phyloP scores from a whole-genome alignment of 495 filamentous ascomycete genomes.

The Xylaria palmicola region DNA sequence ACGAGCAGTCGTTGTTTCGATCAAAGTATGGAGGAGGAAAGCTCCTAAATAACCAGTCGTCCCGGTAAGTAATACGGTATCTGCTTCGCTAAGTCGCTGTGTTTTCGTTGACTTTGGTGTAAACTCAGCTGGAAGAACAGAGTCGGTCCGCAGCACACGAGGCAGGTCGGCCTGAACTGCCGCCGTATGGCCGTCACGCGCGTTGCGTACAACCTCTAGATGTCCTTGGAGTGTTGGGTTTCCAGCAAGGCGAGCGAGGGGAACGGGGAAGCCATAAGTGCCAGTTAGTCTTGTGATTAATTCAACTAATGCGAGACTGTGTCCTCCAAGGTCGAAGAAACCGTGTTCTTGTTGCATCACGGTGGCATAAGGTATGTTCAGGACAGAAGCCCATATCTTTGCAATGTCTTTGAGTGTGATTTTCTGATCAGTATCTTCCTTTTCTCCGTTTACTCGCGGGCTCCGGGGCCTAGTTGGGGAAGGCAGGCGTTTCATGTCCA shows the following conservation, averaged over 20 bases:
- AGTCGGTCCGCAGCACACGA: conserved; percentile 57
- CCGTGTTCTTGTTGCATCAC: conserved; percentile 58
- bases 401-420: conserved; percentile 57
- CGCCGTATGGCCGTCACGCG: conserved; percentile 63
- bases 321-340: conserved; percentile 71
- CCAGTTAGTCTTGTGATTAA: conserved; percentile 57
- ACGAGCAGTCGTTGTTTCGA: conserved; percentile 56
- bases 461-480: conserved; percentile 42
- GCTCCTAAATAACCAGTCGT: conserved; percentile 43
- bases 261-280: conserved; percentile 61
- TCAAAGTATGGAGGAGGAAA: conserved; percentile 39
- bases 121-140: conserved; percentile 59
- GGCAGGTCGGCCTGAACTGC: conserved; percentile 66
- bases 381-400: conserved; percentile 57
- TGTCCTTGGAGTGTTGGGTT: conserved; percentile 62
- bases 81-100: conserved; percentile 53
- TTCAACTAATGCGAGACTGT: conserved; percentile 66
- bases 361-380: conserved; percentile 52
- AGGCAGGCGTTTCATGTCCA: conserved; percentile 62
- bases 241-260: conserved; percentile 61
- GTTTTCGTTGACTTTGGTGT: conserved; percentile 45
- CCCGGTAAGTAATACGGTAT: conserved; percentile 49
- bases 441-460: conserved; percentile 28
- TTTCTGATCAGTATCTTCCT: conserved; percentile 41
- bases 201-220: conserved; percentile 54